A percentile compares a stretch with the other conserved stretches of the same genome.
Conservation (phyloP, 225 moss, liverwort and hornwort species). For the Antitrichia curtipendula region DNA sequence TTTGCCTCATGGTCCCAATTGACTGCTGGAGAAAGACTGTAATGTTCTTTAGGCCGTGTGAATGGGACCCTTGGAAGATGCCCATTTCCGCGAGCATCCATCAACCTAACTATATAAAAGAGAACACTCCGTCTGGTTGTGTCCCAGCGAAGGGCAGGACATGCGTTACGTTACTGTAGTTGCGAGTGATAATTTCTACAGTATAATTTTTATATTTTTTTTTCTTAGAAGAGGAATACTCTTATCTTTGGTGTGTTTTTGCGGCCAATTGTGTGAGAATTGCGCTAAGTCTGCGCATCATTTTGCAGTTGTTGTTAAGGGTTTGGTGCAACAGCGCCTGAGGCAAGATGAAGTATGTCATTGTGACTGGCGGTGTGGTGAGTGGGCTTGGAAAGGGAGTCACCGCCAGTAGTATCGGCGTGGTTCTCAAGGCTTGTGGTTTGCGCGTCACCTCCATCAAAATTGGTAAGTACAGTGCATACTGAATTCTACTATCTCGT, state of each 20-base stretch:
- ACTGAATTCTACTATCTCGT: background rate
- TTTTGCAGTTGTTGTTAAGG: background rate
- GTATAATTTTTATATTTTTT: background rate
- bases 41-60: background rate
- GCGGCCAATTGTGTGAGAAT: background rate
- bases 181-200: background rate
- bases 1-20: background rate
- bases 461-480: slow-evolving; percentile 33
- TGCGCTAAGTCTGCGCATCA: background rate
- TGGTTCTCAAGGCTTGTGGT: slow-evolving; percentile 64
- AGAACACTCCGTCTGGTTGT: background rate
- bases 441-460: slow-evolving; percentile 76
- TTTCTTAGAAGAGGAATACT: background rate
- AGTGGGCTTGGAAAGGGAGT: slow-evolving; percentile 84
- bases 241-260: background rate
- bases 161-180: background rate
- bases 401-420: slow-evolving; percentile 82
- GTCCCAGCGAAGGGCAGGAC: background rate
- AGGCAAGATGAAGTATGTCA: slow-evolving; percentile 64
- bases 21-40: background rate
- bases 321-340: background rate
- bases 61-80: background rate
- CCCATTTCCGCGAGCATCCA: background rate
- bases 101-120: background rate
- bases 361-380: slow-evolving; percentile 77